These are phyloP conservation scores for Quillaja saponaria DNA, from an alignment of 306 rosid species.

Conservation along the genomic window DNA sequence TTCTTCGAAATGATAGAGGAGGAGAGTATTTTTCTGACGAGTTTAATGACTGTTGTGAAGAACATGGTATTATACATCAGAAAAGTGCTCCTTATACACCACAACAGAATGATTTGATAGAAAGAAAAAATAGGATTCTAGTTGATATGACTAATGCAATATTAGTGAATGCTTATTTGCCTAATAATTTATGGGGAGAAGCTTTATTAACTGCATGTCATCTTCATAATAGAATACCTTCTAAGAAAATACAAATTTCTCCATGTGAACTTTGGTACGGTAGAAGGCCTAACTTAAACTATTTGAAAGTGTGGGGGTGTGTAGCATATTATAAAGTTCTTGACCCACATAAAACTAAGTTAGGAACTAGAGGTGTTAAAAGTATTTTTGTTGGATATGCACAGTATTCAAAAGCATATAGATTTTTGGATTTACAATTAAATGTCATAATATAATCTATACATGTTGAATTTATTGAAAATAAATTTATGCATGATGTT, in stretches of 20 bases:
- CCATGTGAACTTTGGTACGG: constrained; percentile 8
- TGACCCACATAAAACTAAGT: neutral
- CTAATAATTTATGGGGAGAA: neutral
- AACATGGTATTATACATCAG: neutral
- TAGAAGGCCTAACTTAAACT: neutral
- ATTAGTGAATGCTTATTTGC: neutral
- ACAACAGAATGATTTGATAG: neutral
- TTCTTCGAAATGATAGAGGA: neutral
- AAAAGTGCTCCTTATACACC: neutral
- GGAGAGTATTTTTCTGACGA: neutral
- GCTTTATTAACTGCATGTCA: neutral
- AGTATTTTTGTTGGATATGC: no score
- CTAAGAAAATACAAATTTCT: neutral
- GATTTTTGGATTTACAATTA: neutral
- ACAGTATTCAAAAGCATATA: no score
- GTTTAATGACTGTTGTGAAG: neutral
- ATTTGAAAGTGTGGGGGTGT: no score
- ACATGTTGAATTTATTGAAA: neutral
- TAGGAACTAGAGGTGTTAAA: neutral
- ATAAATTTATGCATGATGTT: neutral
- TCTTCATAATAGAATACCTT: neutral
- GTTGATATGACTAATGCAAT: constrained; percentile 5
- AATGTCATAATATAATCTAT: neutral
- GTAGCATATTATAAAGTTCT: neutral
- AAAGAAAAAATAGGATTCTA: neutral